Conservation (phyloP, 1,284 basidiomycete genomes). For the Cutaneotrichosporon daszewskae region DNA sequence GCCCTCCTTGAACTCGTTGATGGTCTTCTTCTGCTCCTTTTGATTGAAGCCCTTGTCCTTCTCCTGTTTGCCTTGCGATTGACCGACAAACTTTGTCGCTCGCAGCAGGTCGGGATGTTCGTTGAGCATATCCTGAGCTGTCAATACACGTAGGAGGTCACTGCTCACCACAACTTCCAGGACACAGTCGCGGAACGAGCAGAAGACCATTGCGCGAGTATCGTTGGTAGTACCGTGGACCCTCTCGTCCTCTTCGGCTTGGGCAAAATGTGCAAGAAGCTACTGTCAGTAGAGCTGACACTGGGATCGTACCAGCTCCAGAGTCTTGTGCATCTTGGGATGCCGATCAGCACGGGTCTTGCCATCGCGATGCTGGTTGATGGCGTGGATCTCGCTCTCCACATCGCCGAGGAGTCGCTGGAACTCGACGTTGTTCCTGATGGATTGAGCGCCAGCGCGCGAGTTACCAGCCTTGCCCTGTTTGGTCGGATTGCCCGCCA, state of each 20-base stretch:
- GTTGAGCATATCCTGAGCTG: constrained; percentile 57
- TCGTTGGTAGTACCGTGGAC: constrained; percentile 47
- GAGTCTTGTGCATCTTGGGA: constrained; percentile 88
- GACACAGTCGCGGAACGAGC: constrained; percentile 79
- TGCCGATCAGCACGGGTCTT: constrained; percentile 53
- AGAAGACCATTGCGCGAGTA: constrained; percentile 94
- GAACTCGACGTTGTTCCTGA: constrained; percentile 43
- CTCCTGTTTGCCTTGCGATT: constrained; percentile 70
- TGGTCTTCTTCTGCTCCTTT: constrained; percentile 76
- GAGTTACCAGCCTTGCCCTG: constrained; percentile 37
- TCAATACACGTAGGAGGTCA: not conserved
- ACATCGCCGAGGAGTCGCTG: constrained; percentile 42
- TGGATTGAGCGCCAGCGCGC: constrained; percentile 25
- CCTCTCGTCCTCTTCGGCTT: constrained; percentile 54
- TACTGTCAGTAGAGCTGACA: constrained; percentile 10
- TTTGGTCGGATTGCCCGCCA: constrained; percentile 38
- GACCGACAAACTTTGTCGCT: constrained; percentile 83
- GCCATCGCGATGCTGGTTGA: constrained; percentile 37
- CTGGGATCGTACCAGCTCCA: constrained; percentile 53
- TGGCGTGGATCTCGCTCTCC: constrained; percentile 36
- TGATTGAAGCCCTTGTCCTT: constrained; percentile 81
- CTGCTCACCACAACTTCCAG: constrained; percentile 71
- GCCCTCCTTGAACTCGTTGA: constrained; percentile 79
- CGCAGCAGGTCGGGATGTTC: constrained; percentile 66
- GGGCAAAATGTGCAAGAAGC: constrained; percentile 71